Evolutionary conservation across 2,329 filamentous ascomycete genomes (phyloP), one percentile per base, ranked within the genome.

Genomic region (Furcasterigmium sp.): DNA sequence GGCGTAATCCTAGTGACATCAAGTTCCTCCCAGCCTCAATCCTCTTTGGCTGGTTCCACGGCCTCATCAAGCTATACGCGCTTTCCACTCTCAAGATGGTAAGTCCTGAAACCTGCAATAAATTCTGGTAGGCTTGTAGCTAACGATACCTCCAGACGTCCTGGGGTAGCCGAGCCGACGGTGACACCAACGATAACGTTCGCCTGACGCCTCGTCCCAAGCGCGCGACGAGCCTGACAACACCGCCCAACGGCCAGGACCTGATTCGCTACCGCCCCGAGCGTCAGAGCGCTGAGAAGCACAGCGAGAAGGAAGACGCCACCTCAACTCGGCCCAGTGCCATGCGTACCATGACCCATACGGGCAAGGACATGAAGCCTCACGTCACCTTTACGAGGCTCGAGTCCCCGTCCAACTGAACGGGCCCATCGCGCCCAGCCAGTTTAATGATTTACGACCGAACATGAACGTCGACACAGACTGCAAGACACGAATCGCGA

Each of bases 91-190:
- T 91, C 53, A 84, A 85, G 59, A 84, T 87, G 80, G 89, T 94
- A 78, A 67, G 84, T 72, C 56, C 52, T 53, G 46, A 36, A 19
- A 35, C 44, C 41, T 19, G 11, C 19, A 5, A 41, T 21, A 32
- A 41, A 32, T 39, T 41, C 32, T n/a, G 19, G 5, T 34, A 18
- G 21, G 14, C 15, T 37, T 36, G 46, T 9, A n/a, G n/a, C n/a
- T n/a, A n/a, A 43, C 39, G 48, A 46, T 46, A 14, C n/a, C 13
- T 30, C 10, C 60, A 96, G 91, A 96, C 91, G 36, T 91, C 90
- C 41, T 96, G 91, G 91, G 91, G 91, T 59, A 95, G 89, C 67
- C 85, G 91, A 65, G 87, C 89, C 56, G 91, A 93, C 56, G 91
- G 89, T 59, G 91, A 96, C 65, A 78, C 85, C 53, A 86, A 94